Base-by-base conservation (phyloP, 139 green algal genomes). In the Yamagishiella unicocca region DNA sequence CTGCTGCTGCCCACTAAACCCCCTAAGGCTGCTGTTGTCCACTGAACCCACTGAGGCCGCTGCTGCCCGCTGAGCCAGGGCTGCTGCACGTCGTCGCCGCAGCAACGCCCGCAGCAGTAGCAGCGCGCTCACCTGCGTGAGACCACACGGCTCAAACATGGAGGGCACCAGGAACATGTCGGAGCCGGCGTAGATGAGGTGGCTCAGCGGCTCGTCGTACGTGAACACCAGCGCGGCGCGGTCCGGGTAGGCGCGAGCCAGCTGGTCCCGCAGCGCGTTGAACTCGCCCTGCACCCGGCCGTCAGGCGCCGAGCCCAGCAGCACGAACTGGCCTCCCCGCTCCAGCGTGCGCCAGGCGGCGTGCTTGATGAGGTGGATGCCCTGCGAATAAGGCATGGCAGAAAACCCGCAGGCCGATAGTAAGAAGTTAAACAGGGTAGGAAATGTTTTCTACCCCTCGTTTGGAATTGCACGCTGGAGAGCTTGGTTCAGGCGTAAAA, bases 301-400 rank as follows among this genome's bases (percentile, higher is more conserved):
- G 88, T 98, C 97, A 4, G 96, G 96, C 1, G 97, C 97, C 37
- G 94, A 97, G 33, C 98, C 98, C 54, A 99, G 97, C 84, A 99
- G 95, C 86, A 99, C 96, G 90, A 99, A 99, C 95, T 99, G 98
- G 4, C 90, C 96, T 29, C 95, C 95, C 1, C 96, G 94, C 89
- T 98, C 97, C 74, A 98, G 77, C 31, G 96, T 97, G 72, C 96
- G 91, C 91, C 90, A 98, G 22, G 93, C 94, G n/a, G 96, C 95
- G 84, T 99, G 96, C 85, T 98, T 97, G 93, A 99, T 99, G n/a
- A 99, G 95, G 92, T 99, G 96, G 82, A 98, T 98, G 82, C 97
- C 97, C 83, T 89, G 80, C 24, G 9, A n/a, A n/a, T n/a, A n/a
- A n/a, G n/a, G n/a, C n/a, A n/a, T n/a, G n/a, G n/a, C n/a, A n/a